phyloP scores from a whole-genome alignment of 192 early-diverging fungal genomes.

The Coemansia sp. region DNA sequence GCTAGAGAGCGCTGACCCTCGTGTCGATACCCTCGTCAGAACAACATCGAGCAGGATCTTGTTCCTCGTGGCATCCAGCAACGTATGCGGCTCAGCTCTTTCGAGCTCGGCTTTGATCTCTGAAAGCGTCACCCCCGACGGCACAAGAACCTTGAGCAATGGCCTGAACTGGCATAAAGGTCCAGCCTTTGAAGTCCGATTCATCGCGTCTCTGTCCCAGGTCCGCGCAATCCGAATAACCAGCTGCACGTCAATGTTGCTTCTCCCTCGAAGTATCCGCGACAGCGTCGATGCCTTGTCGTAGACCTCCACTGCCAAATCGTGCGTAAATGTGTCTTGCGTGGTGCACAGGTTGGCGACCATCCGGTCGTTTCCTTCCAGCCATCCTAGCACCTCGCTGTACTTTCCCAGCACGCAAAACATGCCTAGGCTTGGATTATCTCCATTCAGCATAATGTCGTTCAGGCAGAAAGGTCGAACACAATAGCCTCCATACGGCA shows the following conservation, averaged over 20 bases:
- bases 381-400: conserved; percentile 32
- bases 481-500: conserved; percentile 55
- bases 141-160: conserved; percentile 40
- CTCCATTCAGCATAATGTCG: conserved; percentile 27
- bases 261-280: conserved; percentile 25
- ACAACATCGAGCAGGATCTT: conserved; percentile 21
- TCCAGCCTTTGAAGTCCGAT: neutral
- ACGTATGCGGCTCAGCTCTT: conserved; percentile 6
- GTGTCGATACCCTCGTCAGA: conserved; percentile 21
- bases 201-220: conserved; percentile 23
- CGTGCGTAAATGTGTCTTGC: conserved; percentile 45
- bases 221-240: conserved; percentile 45
- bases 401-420: conserved; percentile 46
- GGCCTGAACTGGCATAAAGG: conserved; percentile 34
- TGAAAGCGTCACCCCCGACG: conserved; percentile 31
- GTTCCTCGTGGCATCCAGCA: conserved; percentile 26
- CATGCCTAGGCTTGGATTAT: conserved; percentile 34
- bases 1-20: neutral
- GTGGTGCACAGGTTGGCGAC: conserved; percentile 21
- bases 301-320: conserved; percentile 41
- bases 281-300: conserved; percentile 20
- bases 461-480: conserved; percentile 17
- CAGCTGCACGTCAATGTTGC: conserved; percentile 25
- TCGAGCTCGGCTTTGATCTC: conserved; percentile 28
- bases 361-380: conserved; percentile 16